A percentile compares a stretch with the other conserved stretches of the same genome.
Conservation (phyloP, 2,329 filamentous ascomycete genomes). For the Aspergillus intermedius region DNA sequence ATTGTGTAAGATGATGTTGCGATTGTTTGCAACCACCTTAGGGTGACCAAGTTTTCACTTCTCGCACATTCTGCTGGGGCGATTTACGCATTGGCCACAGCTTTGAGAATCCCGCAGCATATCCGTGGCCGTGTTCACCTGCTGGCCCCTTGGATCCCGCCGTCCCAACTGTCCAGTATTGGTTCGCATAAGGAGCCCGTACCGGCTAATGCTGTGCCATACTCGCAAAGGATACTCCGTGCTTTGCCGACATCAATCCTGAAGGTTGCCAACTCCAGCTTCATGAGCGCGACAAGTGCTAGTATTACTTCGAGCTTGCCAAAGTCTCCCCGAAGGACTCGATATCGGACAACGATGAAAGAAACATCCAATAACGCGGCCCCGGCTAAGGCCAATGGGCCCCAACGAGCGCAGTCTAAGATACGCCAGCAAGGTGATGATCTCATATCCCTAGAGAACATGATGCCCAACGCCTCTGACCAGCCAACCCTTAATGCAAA, state of each 20-base stretch:
- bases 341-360: constrained; percentile 48
- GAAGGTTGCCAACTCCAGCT: constrained; percentile 90
- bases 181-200: constrained; percentile 66
- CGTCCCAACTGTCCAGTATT: constrained; percentile 80
- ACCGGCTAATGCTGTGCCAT: constrained; percentile 79
- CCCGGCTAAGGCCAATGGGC: constrained; percentile 47
- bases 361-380: constrained; percentile 35
- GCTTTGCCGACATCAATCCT: constrained; percentile 84
- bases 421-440: constrained; percentile 14
- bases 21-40: constrained; percentile 83
- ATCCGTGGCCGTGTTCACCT: constrained; percentile 92
- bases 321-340: constrained; percentile 55
- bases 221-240: constrained; percentile 82
- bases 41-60: constrained; percentile 93
- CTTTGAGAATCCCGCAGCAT: constrained; percentile 89
- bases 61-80: constrained; percentile 93
- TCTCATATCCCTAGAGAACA: constrained; percentile 10
- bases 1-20: constrained; percentile 65
- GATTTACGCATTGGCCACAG: constrained; percentile 95
- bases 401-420: constrained; percentile 10
- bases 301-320: constrained; percentile 74
- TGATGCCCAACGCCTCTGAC: constrained; percentile 13
- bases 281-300: constrained; percentile 86
- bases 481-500: constrained; percentile 8
- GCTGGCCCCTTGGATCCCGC: constrained; percentile 85